Conservation (phyloP, 2,329 filamentous ascomycete species). For the Alternaria angustiovoidea region DNA sequence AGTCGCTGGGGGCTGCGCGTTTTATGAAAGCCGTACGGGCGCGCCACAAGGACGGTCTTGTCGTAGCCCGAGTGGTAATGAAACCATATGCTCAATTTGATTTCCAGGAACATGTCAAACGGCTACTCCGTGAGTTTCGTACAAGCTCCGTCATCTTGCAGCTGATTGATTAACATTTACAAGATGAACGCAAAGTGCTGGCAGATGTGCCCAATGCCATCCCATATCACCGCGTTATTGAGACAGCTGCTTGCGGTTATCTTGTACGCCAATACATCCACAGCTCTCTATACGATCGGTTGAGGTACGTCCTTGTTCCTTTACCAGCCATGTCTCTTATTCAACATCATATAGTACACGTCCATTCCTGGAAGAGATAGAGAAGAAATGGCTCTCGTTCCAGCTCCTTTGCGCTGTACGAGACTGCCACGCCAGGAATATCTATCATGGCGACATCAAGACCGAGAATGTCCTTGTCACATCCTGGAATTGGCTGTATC, state of each 20-base stretch:
- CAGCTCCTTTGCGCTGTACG: constrained; percentile 91
- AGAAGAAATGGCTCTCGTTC: constrained; percentile 98
- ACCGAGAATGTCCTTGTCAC: constrained; percentile 96
- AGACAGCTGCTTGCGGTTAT: constrained; percentile 90
- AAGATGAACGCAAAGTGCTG: constrained; percentile 81
- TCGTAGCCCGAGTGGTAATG: constrained; percentile 92
- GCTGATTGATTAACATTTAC: constrained; percentile 23
- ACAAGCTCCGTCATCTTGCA: background rate
- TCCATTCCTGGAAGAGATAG: constrained; percentile 94
- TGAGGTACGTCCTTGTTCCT: constrained; percentile 60
- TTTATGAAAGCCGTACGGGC: constrained; percentile 98
- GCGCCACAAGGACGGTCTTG: constrained; percentile 86
- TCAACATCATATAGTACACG: constrained; percentile 72
- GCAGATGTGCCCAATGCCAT: constrained; percentile 89
- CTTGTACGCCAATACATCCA: constrained; percentile 95
- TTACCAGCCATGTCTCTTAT: background rate
- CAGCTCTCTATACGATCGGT: constrained; percentile 94
- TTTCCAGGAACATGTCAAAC: constrained; percentile 78
- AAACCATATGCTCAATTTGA: constrained; percentile 88
- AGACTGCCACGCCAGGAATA: constrained; percentile 86
- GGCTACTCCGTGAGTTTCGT: constrained; percentile 71
- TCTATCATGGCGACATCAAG: constrained; percentile 99
- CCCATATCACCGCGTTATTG: constrained; percentile 86
- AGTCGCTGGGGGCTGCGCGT: constrained; percentile 85
- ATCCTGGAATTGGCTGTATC: constrained; percentile 99